Evolutionary conservation across 2,329 filamentous ascomycete genomes (phyloP), one percentile per base, ranked within the genome.

Genomic region (Grosmannia huntii): DNA sequence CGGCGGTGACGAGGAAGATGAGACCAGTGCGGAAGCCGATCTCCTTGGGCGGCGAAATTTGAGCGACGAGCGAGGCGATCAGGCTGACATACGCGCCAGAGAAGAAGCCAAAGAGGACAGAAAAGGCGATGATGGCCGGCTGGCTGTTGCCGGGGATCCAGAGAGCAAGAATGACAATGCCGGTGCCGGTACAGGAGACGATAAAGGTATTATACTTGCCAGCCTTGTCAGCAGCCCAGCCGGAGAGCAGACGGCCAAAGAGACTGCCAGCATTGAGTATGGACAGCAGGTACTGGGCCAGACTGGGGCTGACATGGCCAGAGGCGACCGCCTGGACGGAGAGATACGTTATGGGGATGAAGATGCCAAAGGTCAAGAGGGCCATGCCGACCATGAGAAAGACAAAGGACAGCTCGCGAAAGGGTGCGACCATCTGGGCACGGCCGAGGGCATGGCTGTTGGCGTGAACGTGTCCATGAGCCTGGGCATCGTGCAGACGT

Each of bases 21-120:
- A 75, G 72, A 0, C 81, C 81, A 2, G 74, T 78, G 7, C 80
- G 72, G 12, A 79, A 73, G 1, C 81, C 82, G 10, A 84, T 76
- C 64, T 81, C 73, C 2, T 72, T 68, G 57, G 79, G 70, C 38
- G 80, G 77, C 1, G 76, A 79, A 60, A 85, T 79, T 62, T 85
- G 78, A 1, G 69, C 70, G 5, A 74, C 65, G 1, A 76, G 67
- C 1, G 72, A 68, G 9, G 68, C 67, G 12, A 71, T 66, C 4
- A 76, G 64, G 11, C 71, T 70, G 19, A 75, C 65, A 58, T 72
- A 74, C 19, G 72, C 72, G 23, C 73, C 73, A 0, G 72, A 74
- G 56, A 65, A 70, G 67, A 73, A 73, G 31, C 74, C 74, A 49
- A 73, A 76, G 19, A 75, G 64, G 5, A 69, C 66, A 0, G 73